Base-by-base conservation (phyloP, 768 basidiomycete species). In the Phylloporus sp. region DNA sequence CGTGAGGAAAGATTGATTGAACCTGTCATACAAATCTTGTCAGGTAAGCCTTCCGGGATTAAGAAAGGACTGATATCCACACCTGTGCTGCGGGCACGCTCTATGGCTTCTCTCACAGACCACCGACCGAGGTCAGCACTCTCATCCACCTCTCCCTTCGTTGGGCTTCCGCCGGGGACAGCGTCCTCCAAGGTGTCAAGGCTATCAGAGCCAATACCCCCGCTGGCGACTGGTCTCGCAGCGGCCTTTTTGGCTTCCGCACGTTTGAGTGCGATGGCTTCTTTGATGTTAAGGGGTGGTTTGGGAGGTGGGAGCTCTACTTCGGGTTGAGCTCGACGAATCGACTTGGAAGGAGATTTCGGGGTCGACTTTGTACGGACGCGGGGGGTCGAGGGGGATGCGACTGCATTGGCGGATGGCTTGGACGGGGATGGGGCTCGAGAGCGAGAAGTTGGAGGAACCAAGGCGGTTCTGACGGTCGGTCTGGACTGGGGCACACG, bases 21-120 rank as follows among this genome's bases (percentile, higher is more conserved):
- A 54, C 87, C 88, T 88, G 73, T 67, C 43, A 50, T 53, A 53
- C 31, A 53, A 49, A 66, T 59, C 75, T 74, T 76, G 66, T 59
- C 55, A 58, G 57, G 73, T 79, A 58, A 78, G 71, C 70, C 68
- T 66, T 59, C 56, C 47, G 53, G 53, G 54, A 72, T 69, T 53
- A 64, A 56, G 48, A 70, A 10, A 18, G 36, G 59, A 62, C 46
- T 48, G 52, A 47, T 35, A 46, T 46, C 49, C 72, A 75, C 64
- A 89, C 88, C 88, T 72, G 85, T 83, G 55, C 76, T 84, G 42
- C 84, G 78, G 10, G 80, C 86, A 38, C 82, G 81, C 55, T 89
- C 86, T 32, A 91, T 90, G 0, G 82, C 77, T 57, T 90, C 86
- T 44, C 79, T 76, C 42, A 86, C 66, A 13, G 84, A 75, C 66